phyloP scores from a whole-genome alignment of 2,329 filamentous ascomycete genomes.

The Arthrobotrys megalospora region DNA sequence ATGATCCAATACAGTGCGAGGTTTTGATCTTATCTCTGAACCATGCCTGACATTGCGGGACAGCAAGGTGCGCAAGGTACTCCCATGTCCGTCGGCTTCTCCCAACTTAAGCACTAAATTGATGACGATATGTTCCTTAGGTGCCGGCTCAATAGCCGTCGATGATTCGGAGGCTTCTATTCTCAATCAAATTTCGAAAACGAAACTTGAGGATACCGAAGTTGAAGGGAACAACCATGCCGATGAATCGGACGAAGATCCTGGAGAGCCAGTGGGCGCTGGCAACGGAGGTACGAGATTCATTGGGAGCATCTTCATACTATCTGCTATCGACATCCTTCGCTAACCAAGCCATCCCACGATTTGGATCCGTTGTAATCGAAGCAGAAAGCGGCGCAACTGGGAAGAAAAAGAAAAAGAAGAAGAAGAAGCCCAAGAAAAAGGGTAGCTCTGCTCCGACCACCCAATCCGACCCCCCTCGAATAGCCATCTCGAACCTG shows the following conservation, averaged over 20 bases:
- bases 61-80: slow-evolving; percentile 11
- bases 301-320: not conserved
- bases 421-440: slow-evolving; percentile 84
- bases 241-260: slow-evolving; percentile 48
- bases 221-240: not conserved
- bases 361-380: not conserved
- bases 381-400: not conserved
- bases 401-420: slow-evolving; percentile 79
- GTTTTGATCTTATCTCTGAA: not conserved
- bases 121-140: not conserved
- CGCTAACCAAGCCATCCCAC: not conserved
- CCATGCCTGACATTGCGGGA: slow-evolving; percentile 16
- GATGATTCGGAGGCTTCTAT: slow-evolving; percentile 9
- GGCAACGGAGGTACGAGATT: slow-evolving; percentile 33
- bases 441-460: slow-evolving; percentile 78
- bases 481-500: slow-evolving; percentile 80
- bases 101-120: not conserved
- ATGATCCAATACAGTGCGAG: not conserved
- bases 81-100: not conserved
- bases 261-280: not conserved
- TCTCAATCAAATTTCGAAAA: slow-evolving; percentile 6
- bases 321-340: not conserved
- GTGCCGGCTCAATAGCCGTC: not conserved
- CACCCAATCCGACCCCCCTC: slow-evolving; percentile 82
- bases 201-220: slow-evolving; percentile 15